phyloP scores from a whole-genome alignment of 768 basidiomycete genomes.

The Boletus rex-veris region DNA sequence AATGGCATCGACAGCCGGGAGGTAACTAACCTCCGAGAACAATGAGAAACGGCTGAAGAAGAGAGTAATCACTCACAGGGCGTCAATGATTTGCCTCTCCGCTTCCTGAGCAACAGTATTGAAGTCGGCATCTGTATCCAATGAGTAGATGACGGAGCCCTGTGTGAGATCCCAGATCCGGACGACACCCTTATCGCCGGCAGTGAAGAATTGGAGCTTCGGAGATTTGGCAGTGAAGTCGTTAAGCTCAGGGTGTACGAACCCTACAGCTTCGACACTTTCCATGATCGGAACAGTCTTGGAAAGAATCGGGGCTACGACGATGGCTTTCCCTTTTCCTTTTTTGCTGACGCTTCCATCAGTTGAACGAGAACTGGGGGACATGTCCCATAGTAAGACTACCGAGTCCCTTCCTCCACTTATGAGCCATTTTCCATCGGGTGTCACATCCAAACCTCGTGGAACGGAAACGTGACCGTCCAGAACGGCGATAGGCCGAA shows the following conservation, averaged over 20 bases:
- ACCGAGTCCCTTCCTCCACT: slow-evolving; percentile 93
- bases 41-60: slow-evolving; percentile 13
- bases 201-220: slow-evolving; percentile 74
- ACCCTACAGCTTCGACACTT: slow-evolving; percentile 82
- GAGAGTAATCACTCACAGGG: slow-evolving; percentile 59
- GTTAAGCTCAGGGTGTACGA: slow-evolving; percentile 52
- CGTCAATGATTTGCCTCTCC: slow-evolving; percentile 77
- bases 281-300: slow-evolving; percentile 84
- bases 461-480: slow-evolving; percentile 97
- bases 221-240: slow-evolving; percentile 34
- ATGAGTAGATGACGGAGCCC: slow-evolving; percentile 58
- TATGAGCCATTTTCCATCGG: slow-evolving; percentile 85
- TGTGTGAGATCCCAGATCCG: slow-evolving; percentile 80
- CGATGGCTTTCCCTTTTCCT: slow-evolving; percentile 42
- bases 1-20: slow-evolving; percentile 58
- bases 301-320: slow-evolving; percentile 53
- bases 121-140: slow-evolving; percentile 43
- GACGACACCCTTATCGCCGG: slow-evolving; percentile 84
- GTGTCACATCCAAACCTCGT: slow-evolving; percentile 79
- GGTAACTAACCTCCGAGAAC: slow-evolving; percentile 49
- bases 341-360: slow-evolving; percentile 22
- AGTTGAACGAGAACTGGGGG: slow-evolving; percentile 6
- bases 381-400: slow-evolving; percentile 87
- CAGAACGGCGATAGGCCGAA: slow-evolving; percentile 73
- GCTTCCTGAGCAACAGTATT: slow-evolving; percentile 57